Percentiles rank a stretch among this genome's conserved stretches.
Conservation (phyloP, 73 alveolate genomes). For the Paramecium sonneborni region DNA sequence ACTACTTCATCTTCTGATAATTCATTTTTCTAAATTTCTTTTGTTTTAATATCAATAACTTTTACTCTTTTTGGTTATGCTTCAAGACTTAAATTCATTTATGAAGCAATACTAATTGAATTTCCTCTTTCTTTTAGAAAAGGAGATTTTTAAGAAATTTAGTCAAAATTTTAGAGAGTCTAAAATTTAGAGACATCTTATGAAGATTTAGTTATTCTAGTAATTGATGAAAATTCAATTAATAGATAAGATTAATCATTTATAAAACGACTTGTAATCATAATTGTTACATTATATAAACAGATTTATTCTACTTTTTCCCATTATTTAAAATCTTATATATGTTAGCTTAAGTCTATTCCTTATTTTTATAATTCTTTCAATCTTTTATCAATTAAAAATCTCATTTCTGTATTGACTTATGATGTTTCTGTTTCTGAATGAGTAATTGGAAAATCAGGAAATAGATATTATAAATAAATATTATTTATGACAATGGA, state of each 20-base stretch:
- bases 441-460: neutral
- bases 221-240: neutral
- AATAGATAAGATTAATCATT: neutral
- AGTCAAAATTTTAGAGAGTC: neutral
- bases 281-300: neutral
- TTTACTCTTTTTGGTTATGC: neutral
- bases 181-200: neutral
- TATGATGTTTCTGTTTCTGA: neutral
- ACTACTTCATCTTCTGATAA: neutral
- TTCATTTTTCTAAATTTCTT: neutral
- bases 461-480: neutral
- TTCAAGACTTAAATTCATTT: neutral
- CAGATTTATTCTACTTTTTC: neutral
- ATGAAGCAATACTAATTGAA: neutral
- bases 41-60: neutral
- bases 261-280: neutral
- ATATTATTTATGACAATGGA: neutral
- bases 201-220: neutral
- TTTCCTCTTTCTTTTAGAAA: neutral
- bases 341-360: neutral
- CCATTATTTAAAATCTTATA: neutral
- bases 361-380: neutral
- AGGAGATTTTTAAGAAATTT: neutral
- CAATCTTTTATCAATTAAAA: neutral
- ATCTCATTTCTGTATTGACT: neutral